A percentile compares a stretch with the other conserved stretches of the same genome.
Evolutionary conservation across 2,329 filamentous ascomycete genomes (phyloP).

Genomic region (Fusarium sp.): DNA sequence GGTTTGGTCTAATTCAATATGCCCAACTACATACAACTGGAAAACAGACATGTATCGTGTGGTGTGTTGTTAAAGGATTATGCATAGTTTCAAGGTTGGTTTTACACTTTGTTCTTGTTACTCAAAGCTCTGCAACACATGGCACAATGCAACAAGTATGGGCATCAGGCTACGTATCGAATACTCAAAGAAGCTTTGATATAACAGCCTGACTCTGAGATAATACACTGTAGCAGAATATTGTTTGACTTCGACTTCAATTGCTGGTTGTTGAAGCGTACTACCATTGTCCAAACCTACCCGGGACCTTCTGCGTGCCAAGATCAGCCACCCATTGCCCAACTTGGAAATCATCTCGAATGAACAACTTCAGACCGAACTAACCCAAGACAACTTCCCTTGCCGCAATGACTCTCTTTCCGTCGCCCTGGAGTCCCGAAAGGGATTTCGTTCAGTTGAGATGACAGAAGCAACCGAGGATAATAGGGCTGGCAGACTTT

Average conservation of each 20-base stretch:
- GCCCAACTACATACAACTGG: too few species aligned
- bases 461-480: slow-evolving; percentile 1
- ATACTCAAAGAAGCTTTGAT: too few species aligned
- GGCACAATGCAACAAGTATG: neutral
- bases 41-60: too few species aligned
- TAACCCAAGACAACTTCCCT: neutral
- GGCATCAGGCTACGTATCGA: neutral
- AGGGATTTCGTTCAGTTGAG: neutral
- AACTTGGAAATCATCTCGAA: neutral
- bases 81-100: slow-evolving; percentile 39
- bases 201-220: neutral
- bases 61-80: neutral
- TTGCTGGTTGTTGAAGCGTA: neutral
- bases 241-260: neutral
- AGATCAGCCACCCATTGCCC: neutral
- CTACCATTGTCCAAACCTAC: slow-evolving; percentile 11
- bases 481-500: slow-evolving; percentile 25
- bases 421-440: slow-evolving; percentile 4
- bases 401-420: neutral
- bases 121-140: neutral
- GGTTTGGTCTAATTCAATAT: too few species aligned
- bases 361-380: neutral
- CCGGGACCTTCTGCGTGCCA: slow-evolving; percentile 24
- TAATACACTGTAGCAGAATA: neutral
- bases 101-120: neutral